Evolutionary conservation across 1,284 basidiomycete genomes (phyloP), one percentile per base, ranked within the genome.

Genomic region (Apiotrichum siamense): DNA sequence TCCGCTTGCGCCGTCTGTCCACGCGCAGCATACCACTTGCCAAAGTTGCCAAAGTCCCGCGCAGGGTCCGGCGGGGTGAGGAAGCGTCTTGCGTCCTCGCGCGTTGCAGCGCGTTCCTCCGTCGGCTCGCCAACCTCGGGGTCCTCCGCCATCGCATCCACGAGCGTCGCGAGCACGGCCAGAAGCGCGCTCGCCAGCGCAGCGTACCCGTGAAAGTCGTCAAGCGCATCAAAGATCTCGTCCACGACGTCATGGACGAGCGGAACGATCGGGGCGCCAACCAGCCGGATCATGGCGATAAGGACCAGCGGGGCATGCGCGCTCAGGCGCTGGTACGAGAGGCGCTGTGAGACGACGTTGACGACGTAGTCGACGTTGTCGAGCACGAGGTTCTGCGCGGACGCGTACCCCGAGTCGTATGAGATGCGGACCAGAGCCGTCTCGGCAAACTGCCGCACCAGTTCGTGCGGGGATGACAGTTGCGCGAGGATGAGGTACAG

Each of bases 291-390:
- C 66, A 94, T 83, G 17, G 90, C 76, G 18, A 83, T 81, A 15
- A 97, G 77, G 7, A 94, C 90, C 57, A 76, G 62, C 3, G 77
- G 76, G 0, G 77, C 76, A 0, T 67, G 62, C 1, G 72, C 62
- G 18, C 90, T 88, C 5, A 96, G 78, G 76, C 85, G 83, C 46
- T 84, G 76, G 27, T 83, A 81, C 12, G 82, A 84, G 17, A 96
- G 79, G 25, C 85, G 81, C 31, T 87, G 84, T 1, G 87, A 88
- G 10, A 92, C 84, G 12, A 85, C 81, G 62, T 94, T 90, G 52
- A 97, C 81, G 9, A 89, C 85, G 65, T 97, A 96, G 74, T 97
- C 92, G 60, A 93, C 92, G 69, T 96, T 93, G 24, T 90, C 85
- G 26, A 96, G 79, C 5, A 97, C 77, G 27, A 96, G 77, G 64